Percentiles rank a stretch among this genome's conserved stretches.
These are phyloP conservation scores for Pneumocystis carinii DNA, from an alignment of 1,139 yeast species.

Conservation along the genomic window DNA sequence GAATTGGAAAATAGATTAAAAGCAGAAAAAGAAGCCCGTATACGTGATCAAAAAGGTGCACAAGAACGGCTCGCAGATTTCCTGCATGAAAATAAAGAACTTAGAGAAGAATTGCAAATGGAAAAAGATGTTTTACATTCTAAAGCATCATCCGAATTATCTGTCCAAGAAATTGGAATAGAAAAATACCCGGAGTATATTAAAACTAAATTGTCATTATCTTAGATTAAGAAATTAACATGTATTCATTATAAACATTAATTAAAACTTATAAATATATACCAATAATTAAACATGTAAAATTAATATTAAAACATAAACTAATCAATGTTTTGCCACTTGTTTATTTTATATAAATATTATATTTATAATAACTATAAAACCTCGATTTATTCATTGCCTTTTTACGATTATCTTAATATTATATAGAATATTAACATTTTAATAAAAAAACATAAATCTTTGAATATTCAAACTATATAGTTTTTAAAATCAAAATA, in stretches of 20 bases:
- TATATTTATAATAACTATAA: background rate
- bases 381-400: background rate
- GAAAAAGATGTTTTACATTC: background rate
- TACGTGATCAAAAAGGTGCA: slow-evolving; percentile 16
- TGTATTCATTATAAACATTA: background rate
- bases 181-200: background rate
- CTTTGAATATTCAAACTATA: no score
- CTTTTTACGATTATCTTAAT: background rate
- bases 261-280: background rate
- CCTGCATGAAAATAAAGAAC: slow-evolving; percentile 11
- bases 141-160: background rate
- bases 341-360: background rate
- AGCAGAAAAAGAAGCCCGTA: slow-evolving; percentile 17
- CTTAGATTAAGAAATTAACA: background rate
- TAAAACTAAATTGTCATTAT: background rate
- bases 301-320: background rate
- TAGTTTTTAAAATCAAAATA: no score
- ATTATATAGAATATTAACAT: background rate
- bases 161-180: background rate
- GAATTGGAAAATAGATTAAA: slow-evolving; percentile 16
- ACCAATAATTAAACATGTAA: background rate
- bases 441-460: no score
- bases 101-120: slow-evolving; percentile 3
- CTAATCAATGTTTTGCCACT: background rate
- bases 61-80: slow-evolving; percentile 14